These are phyloP conservation scores for Rhodotorula sp. DNA, from an alignment of 1,284 basidiomycete species.

Conservation along the genomic window DNA sequence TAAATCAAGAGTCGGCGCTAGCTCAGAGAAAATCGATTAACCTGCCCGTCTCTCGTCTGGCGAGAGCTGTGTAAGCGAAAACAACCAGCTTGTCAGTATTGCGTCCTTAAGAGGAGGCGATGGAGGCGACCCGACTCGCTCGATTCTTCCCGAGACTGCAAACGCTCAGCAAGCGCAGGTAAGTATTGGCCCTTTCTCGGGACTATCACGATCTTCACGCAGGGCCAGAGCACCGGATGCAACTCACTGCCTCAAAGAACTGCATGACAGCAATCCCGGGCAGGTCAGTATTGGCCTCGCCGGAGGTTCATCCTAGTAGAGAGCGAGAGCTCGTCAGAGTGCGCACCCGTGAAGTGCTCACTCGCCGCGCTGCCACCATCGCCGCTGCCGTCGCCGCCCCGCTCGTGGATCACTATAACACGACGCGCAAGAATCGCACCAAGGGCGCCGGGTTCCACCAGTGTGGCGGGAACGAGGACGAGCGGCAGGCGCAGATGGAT, in stretches of 20 bases:
- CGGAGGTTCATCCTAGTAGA: no score
- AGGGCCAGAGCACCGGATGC: not conserved
- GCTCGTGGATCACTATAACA: slow-evolving; percentile 75
- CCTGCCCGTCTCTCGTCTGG: slow-evolving; percentile 19
- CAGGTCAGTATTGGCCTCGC: no score
- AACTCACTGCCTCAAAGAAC: slow-evolving; percentile 38
- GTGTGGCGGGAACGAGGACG: slow-evolving; percentile 77
- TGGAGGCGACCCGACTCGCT: slow-evolving; percentile 7
- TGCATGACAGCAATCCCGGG: not conserved
- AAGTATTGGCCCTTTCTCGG: not conserved
- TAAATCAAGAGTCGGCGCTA: no score
- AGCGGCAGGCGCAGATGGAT: slow-evolving; percentile 72
- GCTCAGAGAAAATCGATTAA: no score
- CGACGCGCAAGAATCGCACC: slow-evolving; percentile 72
- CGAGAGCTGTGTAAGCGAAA: slow-evolving; percentile 16
- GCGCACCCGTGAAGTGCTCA: slow-evolving; percentile 65
- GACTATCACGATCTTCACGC: no score
- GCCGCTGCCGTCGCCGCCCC: slow-evolving; percentile 51
- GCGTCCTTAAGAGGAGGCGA: no score
- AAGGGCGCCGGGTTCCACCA: slow-evolving; percentile 86
- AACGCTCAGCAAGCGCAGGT: no score
- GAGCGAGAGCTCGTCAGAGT: no score
- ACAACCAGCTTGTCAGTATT: not conserved
- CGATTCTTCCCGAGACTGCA: slow-evolving; percentile 32
- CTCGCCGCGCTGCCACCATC: slow-evolving; percentile 31